Evolutionary conservation across 208 protist species (phyloP).

Genomic region (Leishmania tropica): DNA sequence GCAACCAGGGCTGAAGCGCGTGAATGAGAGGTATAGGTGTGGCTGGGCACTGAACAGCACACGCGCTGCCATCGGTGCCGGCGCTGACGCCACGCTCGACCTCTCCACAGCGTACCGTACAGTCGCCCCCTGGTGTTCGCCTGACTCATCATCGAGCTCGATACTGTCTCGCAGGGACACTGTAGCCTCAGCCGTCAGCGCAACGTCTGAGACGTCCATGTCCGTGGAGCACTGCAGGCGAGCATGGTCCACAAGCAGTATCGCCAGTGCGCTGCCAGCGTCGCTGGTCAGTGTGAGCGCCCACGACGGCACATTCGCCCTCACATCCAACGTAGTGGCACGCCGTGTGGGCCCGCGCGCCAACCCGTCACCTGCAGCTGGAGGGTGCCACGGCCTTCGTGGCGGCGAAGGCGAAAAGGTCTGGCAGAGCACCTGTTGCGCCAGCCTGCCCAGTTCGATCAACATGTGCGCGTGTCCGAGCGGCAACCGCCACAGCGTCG

Average conservation of each 20-base stretch:
- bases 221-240: slow-evolving; percentile 13
- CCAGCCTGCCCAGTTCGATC: neutral
- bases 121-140: neutral
- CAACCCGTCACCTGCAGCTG: neutral
- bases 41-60: slow-evolving; percentile 24
- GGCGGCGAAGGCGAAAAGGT: too few species aligned
- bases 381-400: neutral
- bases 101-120: neutral
- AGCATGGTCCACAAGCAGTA: slow-evolving; percentile 7
- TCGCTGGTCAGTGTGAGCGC: slow-evolving; percentile 18
- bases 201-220: slow-evolving; percentile 6
- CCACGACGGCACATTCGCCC: neutral
- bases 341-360: neutral
- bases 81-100: neutral
- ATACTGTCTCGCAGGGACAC: slow-evolving; percentile 18
- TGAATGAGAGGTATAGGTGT: slow-evolving; percentile 7
- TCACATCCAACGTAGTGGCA: slow-evolving; percentile 2
- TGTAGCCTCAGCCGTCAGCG: slow-evolving; percentile 12
- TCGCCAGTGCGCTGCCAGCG: neutral
- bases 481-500: slow-evolving; percentile 17
- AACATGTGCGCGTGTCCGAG: slow-evolving; percentile 18
- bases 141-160: neutral
- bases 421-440: neutral
- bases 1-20: slow-evolving; percentile 20
- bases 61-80: neutral